Conservation (phyloP, 371 early-diverging fungal species). For the Thermomucor indicae-seudaticae region DNA sequence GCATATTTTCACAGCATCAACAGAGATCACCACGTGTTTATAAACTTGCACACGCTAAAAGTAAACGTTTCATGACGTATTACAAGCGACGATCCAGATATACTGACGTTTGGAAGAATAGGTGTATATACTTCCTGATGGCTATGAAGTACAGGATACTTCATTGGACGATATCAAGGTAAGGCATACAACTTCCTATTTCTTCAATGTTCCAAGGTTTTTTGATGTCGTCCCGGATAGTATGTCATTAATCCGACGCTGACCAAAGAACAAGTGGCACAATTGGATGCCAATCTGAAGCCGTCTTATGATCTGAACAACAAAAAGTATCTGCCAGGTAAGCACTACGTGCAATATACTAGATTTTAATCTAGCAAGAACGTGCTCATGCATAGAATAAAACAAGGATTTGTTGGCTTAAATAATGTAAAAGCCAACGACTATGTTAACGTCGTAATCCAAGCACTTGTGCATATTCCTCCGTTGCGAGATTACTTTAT, state of each 20-base stretch:
- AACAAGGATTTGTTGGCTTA: conserved; percentile 85
- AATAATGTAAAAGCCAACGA: conserved; percentile 97
- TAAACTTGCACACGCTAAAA: conserved; percentile 85
- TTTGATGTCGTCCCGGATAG: conserved; percentile 19
- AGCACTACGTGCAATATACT: neutral
- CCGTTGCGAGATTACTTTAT: conserved; percentile 86
- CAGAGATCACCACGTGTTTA: conserved; percentile 95
- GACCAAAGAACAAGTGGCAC: conserved; percentile 64
- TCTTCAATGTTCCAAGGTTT: no score
- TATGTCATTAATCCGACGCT: conserved; percentile 84
- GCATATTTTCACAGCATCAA: conserved; percentile 95
- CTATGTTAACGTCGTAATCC: conserved; percentile 92
- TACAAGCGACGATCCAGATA: neutral
- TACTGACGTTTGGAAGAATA: no score
- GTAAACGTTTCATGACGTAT: conserved; percentile 23
- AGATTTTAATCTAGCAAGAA: neutral
- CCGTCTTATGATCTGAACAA: conserved; percentile 82
- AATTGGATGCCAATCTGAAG: conserved; percentile 60
- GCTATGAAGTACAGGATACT: conserved; percentile 84
- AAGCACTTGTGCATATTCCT: conserved; percentile 86
- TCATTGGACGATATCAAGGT: conserved; percentile 92
- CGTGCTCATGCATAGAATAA: neutral
- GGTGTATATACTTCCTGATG: conserved; percentile 92
- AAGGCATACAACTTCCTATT: neutral
- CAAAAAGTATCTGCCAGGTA: conserved; percentile 84